phyloP scores from a whole-genome alignment of 225 moss, liverwort and hornwort genomes.

The Bryum argenteum region DNA sequence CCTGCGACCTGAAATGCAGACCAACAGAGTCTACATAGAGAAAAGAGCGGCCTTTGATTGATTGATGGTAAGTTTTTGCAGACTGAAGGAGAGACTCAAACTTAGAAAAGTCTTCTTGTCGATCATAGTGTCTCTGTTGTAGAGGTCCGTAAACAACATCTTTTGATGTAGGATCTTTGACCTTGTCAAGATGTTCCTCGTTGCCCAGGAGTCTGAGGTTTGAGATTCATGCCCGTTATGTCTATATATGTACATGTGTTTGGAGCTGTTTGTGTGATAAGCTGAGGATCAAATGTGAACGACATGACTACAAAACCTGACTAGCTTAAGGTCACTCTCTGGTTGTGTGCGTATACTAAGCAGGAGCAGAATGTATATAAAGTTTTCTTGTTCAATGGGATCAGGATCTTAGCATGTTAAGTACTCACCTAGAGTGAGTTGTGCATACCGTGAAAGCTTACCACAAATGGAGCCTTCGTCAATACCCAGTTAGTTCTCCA shows the following conservation, averaged over 20 bases:
- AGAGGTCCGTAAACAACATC: neutral
- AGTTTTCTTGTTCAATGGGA: constrained; percentile 7
- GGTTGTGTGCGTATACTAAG: neutral
- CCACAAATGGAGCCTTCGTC: constrained; percentile 44
- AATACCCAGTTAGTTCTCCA: constrained; percentile 44
- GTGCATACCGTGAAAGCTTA: constrained; percentile 23
- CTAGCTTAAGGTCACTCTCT: constrained; percentile 13
- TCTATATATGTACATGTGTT: constrained; percentile 1
- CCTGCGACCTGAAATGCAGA: constrained; percentile 6
- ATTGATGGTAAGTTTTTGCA: constrained; percentile 6
- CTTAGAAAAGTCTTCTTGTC: constrained; percentile 9
- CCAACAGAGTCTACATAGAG: constrained; percentile 16
- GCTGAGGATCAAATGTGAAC: constrained; percentile 4
- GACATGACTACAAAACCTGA: constrained; percentile 11
- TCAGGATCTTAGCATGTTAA: constrained; percentile 15
- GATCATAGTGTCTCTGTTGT: neutral
- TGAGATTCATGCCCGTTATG: neutral
- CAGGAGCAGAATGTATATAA: constrained; percentile 13
- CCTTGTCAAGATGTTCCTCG: constrained; percentile 4
- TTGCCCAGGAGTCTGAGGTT: neutral
- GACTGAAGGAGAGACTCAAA: constrained; percentile 2
- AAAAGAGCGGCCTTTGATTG: neutral
- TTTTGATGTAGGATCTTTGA: constrained; percentile 8
- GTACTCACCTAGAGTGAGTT: constrained; percentile 24
- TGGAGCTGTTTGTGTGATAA: constrained; percentile 19